Evolutionary conservation across 129 eudicot genomes (phyloP), one percentile per base, ranked within the genome.

Genomic region (Chrysanthemum makinoi): DNA sequence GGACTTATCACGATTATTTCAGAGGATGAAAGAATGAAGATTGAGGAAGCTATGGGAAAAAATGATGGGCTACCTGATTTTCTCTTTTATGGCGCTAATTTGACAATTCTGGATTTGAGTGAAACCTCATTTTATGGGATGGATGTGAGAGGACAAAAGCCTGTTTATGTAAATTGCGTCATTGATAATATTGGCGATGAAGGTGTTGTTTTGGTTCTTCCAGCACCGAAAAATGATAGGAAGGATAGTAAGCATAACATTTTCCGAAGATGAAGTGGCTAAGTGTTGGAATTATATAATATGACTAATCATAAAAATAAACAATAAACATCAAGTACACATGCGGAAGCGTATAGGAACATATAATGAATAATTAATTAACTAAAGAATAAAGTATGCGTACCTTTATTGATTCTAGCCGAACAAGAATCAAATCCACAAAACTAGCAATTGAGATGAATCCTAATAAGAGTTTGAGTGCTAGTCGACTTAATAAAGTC

Each of bases 201-300:
- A 70, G 98, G 96, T 43, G 84, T 82, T 1, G 88, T 89, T 62
- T 75, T 92, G 78, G 95, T 89, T 50, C 90, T 85, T 66, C 95
- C 90, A 1, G 67, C 76, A 8, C 79, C 72, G 0, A 63, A 73
- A 51, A 70, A 61, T 0, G 61, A 73, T 59, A 56, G 93, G 86
- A 47, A 80, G 82, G 72, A 39, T 78, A 19, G 84, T 84, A 68
- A 84, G 70, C 13, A 65, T 82, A 16, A 83, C 78, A 9, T 66
- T 88, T 79, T 87, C 96, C 1, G 84, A 86, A 76, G 70, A 80
- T 69, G 79, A 88, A 24, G 24, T 79, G 3, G 10, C n/a, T 20
- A 75, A n/a, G n/a, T n/a, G n/a, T n/a, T n/a, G n/a, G n/a, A n/a
- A n/a, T n/a, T n/a, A n/a, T n/a, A n/a, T n/a, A n/a, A n/a, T n/a